phyloP scores from a whole-genome alignment of 805 yeast species.

The Naumovozyma dairenensis region DNA sequence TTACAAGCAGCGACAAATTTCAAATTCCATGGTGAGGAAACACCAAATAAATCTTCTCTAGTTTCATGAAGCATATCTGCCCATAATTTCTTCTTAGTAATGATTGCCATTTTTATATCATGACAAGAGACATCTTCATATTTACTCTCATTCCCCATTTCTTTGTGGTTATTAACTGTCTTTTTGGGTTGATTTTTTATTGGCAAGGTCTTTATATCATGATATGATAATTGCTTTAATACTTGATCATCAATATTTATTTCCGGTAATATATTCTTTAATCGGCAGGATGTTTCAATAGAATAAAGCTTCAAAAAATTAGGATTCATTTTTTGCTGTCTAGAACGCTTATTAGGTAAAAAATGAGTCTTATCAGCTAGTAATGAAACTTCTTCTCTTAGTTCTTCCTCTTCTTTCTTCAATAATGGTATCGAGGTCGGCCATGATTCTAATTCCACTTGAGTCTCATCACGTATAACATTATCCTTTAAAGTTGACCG shows the following conservation, averaged over 20 bases:
- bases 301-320: slow-evolving; percentile 25
- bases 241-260: slow-evolving; percentile 24
- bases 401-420: too few relatives aligned
- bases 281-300: slow-evolving; percentile 18
- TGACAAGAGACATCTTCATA: slow-evolving; percentile 12
- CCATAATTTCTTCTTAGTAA: slow-evolving; percentile 26
- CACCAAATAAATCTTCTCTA: slow-evolving; percentile 26
- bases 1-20: slow-evolving; percentile 8
- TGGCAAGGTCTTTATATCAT: slow-evolving; percentile 17
- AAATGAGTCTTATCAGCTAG: slow-evolving; percentile 4
- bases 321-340: slow-evolving; percentile 21
- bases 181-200: too few relatives aligned
- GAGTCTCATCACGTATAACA: not conserved
- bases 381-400: too few relatives aligned
- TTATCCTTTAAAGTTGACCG: not conserved
- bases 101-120: slow-evolving; percentile 23
- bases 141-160: not conserved
- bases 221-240: slow-evolving; percentile 13
- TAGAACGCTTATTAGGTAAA: slow-evolving; percentile 18
- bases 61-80: slow-evolving; percentile 20
- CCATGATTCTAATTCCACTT: slow-evolving; percentile 23
- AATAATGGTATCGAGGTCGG: slow-evolving; percentile 7
- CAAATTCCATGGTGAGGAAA: slow-evolving; percentile 19
- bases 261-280: slow-evolving; percentile 21
- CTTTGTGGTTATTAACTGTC: slow-evolving; percentile 1